phyloP scores from a whole-genome alignment of 2,329 filamentous ascomycete species.

The Penicillium freii region DNA sequence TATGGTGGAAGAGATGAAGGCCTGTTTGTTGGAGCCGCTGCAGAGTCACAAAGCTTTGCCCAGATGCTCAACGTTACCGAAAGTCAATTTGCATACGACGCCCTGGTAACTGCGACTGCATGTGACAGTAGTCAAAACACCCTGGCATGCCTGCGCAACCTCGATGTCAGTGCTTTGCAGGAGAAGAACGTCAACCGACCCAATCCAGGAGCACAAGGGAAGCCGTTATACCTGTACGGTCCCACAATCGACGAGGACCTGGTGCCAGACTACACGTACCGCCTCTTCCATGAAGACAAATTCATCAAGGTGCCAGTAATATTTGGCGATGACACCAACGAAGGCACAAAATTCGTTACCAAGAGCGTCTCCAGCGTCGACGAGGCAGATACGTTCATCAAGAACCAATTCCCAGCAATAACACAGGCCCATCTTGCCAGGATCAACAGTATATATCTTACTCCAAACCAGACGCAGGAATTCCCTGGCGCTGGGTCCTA shows the following conservation, averaged over 20 bases:
- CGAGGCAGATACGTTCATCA: conserved; percentile 56
- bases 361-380: conserved; percentile 46
- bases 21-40: conserved; percentile 54
- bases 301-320: conserved; percentile 56
- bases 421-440: conserved; percentile 49
- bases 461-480: conserved; percentile 40
- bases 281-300: conserved; percentile 48
- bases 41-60: conserved; percentile 55
- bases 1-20: conserved; percentile 49
- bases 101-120: conserved; percentile 49
- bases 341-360: conserved; percentile 63
- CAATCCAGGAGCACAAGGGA: conserved; percentile 43
- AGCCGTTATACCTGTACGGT: conserved; percentile 53
- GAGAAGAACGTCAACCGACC: conserved; percentile 46
- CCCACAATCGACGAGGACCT: conserved; percentile 53
- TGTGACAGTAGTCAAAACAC: conserved; percentile 45
- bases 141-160: conserved; percentile 50
- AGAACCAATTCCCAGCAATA: conserved; percentile 58
- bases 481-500: conserved; percentile 54
- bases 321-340: conserved; percentile 61
- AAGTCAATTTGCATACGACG: conserved; percentile 54
- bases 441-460: conserved; percentile 59
- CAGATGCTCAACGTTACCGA: conserved; percentile 49
- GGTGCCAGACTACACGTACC: conserved; percentile 51
- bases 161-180: conserved; percentile 48